Base-by-base conservation (phyloP, 345 rosid genomes). In the Salix purpurea region DNA sequence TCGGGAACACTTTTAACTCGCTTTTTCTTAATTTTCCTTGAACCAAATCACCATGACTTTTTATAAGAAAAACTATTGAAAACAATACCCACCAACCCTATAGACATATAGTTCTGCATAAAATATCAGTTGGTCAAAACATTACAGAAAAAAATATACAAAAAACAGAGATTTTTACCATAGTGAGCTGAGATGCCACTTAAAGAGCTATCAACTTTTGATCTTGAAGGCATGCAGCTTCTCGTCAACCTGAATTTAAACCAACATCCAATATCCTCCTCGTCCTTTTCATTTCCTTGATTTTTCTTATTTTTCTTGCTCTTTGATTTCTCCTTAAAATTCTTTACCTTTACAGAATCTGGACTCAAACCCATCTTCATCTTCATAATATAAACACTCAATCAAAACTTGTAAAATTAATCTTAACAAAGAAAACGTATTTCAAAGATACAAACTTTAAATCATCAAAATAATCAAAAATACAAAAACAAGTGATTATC, bases 221-320 rank as follows among this genome's bases (percentile, higher is more conserved):
- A 75, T 65, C 83, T 80, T 40, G 83, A 80, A 67, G 79, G 67
- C 79, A 80, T 75, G 79, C 83, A 80, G 36, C 79, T 68, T 14
- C 73, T 65, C 50, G 71, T 52, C 44, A 58, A 76, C 73, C 73
- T 76, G 60, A 80, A 44, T 64, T 70, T 79, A 75, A 46, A 21
- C 83, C 83, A 80, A 39, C 83, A 80, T 4, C 83, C 83, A 60
- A 67, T 56, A 37, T 42, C 65, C 36, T 76, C 72, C 21, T 70
- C 66, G 7, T 52, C 24, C 74, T 62, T 79, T 54, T 30, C 78
- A 62, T 54, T 69, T 42, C 50, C 65, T 24, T 71, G 72, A 65
- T 71, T 67, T 39, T 76, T 76, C 42, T 72, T 74, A 69, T 79
- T 76, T 26, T 71, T 76, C 64, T 70, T 69, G 70, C 65, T 56